These are phyloP conservation scores for Termitomyces titanicus DNA, from an alignment of 768 basidiomycete species.

Conservation along the genomic window DNA sequence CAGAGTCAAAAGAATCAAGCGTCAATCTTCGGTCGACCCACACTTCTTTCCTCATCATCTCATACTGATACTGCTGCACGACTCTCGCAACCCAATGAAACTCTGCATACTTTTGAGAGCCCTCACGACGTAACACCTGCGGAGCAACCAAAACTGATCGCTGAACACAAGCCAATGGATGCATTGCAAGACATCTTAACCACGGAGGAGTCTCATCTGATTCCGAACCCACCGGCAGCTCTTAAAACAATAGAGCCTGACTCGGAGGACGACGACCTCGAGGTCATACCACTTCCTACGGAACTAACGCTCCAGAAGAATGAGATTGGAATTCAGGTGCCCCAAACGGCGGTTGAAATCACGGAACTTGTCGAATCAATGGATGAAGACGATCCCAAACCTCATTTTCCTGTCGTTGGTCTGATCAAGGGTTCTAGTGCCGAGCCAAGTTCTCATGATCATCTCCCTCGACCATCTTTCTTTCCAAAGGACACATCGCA, in stretches of 20 bases:
- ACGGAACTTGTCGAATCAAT: not conserved
- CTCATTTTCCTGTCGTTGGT: not conserved
- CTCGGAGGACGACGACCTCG: constrained; percentile 37
- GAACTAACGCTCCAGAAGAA: not conserved
- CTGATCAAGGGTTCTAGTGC: not conserved
- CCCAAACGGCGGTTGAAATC: not conserved
- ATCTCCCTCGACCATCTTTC: not conserved
- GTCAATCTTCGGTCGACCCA: constrained; percentile 27
- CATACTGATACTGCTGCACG: constrained; percentile 3
- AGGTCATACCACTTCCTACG: constrained; percentile 18
- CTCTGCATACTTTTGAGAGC: not conserved
- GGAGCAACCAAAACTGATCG: not conserved
- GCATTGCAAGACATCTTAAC: not conserved
- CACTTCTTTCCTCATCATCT: constrained; percentile 20
- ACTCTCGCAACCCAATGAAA: not conserved
- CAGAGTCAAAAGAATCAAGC: constrained; percentile 2
- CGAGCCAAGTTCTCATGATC: not conserved
- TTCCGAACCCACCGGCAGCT: not conserved
- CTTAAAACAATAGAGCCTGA: not conserved
- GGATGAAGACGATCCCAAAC: not conserved
- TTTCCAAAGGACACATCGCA: not conserved
- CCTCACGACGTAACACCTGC: not conserved
- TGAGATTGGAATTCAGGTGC: not conserved
- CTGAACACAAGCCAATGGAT: not conserved
- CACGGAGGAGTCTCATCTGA: no score